These are phyloP conservation scores for Gossypium arboreum DNA, from an alignment of 345 rosid genomes.

Conservation along the genomic window DNA sequence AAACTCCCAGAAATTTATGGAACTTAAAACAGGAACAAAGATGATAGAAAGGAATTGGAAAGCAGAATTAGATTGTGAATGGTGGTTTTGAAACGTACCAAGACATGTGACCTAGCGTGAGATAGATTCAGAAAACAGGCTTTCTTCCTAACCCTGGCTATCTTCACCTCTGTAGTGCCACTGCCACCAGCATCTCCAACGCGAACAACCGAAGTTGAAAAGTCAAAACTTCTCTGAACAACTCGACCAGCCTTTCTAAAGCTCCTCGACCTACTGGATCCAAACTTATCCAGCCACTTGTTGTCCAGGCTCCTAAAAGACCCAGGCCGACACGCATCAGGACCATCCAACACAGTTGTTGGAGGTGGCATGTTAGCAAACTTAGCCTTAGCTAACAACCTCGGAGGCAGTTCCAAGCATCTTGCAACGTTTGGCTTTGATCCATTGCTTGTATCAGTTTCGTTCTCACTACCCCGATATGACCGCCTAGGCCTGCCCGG, in stretches of 20 bases:
- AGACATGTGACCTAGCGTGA: constrained; percentile 40
- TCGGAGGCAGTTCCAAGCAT: constrained; percentile 67
- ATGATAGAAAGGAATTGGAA: not conserved
- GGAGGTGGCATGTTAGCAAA: constrained; percentile 43
- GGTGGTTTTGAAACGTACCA: constrained; percentile 35
- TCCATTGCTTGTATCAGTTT: not conserved
- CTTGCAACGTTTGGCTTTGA: constrained; percentile 17
- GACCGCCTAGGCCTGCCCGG: constrained; percentile 73
- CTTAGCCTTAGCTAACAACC: constrained; percentile 37
- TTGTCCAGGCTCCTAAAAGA: constrained; percentile 31
- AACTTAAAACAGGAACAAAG: not conserved
- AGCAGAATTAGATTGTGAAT: not conserved
- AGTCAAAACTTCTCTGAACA: constrained; percentile 32
- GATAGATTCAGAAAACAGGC: constrained; percentile 36
- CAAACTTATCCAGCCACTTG: constrained; percentile 29
- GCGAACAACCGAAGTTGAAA: constrained; percentile 7
- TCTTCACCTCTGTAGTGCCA: constrained; percentile 37
- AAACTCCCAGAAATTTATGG: not conserved
- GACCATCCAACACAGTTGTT: constrained; percentile 52
- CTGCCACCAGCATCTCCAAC: constrained; percentile 6
- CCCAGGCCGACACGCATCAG: constrained; percentile 33
- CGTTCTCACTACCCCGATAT: not conserved
- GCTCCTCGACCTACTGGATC: constrained; percentile 52
- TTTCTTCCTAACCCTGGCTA: constrained; percentile 40
- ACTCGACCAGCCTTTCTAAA: constrained; percentile 33